Percentiles rank a stretch among this genome's conserved stretches.
Conservation (phyloP, 768 basidiomycete species). For the Termitomyces sp. region DNA sequence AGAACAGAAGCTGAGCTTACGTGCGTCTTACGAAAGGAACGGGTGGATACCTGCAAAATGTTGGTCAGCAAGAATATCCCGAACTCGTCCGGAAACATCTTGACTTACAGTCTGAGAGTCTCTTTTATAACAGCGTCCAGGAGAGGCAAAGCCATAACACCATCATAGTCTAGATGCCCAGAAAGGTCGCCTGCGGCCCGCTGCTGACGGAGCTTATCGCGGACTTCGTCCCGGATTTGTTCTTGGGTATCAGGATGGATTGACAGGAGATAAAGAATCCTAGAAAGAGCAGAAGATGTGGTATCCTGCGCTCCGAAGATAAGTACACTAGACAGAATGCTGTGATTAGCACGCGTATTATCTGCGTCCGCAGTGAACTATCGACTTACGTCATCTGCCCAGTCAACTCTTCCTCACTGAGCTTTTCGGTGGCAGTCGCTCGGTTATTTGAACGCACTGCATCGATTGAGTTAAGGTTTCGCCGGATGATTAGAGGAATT, state of each 20-base stretch:
- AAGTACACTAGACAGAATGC: conserved; percentile 28
- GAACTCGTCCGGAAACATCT: not conserved
- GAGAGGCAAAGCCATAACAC: conserved; percentile 30
- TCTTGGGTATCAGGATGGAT: conserved; percentile 33
- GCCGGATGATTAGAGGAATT: not conserved
- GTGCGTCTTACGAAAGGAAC: conserved; percentile 41
- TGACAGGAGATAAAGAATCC: conserved; percentile 35
- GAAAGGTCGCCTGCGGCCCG: conserved; percentile 12
- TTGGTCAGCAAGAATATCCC: not conserved
- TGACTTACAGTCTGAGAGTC: conserved; percentile 36
- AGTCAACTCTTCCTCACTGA: conserved; percentile 39
- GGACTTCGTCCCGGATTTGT: conserved; percentile 28
- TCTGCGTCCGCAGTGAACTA: not conserved
- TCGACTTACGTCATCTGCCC: conserved; percentile 44
- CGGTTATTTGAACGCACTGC: conserved; percentile 34
- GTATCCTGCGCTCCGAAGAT: conserved; percentile 50
- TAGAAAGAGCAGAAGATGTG: conserved; percentile 38
- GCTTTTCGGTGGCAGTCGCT: conserved; percentile 26
- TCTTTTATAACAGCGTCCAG: conserved; percentile 44
- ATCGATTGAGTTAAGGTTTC: not conserved
- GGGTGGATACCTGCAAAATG: conserved; percentile 33
- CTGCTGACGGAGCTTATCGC: conserved; percentile 16
- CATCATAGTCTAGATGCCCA: conserved; percentile 28
- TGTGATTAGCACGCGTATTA: not conserved
- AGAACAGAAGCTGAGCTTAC: conserved; percentile 21